Percentiles rank a stretch among this genome's conserved stretches.
Conservation (phyloP, 345 rosid species). For the Psidium guajava region DNA sequence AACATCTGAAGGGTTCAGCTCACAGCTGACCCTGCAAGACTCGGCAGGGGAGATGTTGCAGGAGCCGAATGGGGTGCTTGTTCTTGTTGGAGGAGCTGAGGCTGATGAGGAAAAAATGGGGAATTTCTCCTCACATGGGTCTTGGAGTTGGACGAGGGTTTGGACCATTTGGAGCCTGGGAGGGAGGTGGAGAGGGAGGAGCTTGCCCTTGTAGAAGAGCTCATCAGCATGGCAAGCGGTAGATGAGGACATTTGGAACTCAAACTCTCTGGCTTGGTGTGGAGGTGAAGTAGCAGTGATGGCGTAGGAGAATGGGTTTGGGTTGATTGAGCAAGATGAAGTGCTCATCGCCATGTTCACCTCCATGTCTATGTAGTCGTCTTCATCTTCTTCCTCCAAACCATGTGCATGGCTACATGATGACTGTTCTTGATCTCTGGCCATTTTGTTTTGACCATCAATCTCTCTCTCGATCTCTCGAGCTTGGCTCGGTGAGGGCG, state of each 20-base stretch:
- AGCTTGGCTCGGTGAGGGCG: conserved; percentile 4
- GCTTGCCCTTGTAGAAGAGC: conserved; percentile 89
- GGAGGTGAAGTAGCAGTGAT: conserved; percentile 43
- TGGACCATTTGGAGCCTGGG: conserved; percentile 74
- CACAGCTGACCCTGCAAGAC: conserved; percentile 51
- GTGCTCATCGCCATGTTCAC: conserved; percentile 12
- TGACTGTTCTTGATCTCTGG: neutral
- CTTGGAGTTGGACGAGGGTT: conserved; percentile 6
- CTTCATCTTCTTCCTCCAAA: conserved; percentile 5
- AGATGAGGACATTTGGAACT: conserved; percentile 62
- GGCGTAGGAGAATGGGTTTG: conserved; percentile 5
- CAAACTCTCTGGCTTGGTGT: conserved; percentile 63
- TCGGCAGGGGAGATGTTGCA: conserved; percentile 39
- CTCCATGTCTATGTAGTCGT: conserved; percentile 75
- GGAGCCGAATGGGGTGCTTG: conserved; percentile 16
- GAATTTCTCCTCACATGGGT: conserved; percentile 13
- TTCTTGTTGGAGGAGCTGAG: conserved; percentile 2
- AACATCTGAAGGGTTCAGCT: conserved; percentile 14
- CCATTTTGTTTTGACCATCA: conserved; percentile 9
- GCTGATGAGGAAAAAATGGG: conserved; percentile 6
- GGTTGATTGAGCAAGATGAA: conserved; percentile 29
- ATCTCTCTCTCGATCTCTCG: neutral
- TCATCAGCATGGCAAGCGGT: conserved; percentile 70
- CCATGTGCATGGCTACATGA: neutral
- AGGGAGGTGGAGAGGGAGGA: conserved; percentile 92